Base-by-base conservation (phyloP, 176 grass and related monocot genomes). In the Melocanna baccifera region DNA sequence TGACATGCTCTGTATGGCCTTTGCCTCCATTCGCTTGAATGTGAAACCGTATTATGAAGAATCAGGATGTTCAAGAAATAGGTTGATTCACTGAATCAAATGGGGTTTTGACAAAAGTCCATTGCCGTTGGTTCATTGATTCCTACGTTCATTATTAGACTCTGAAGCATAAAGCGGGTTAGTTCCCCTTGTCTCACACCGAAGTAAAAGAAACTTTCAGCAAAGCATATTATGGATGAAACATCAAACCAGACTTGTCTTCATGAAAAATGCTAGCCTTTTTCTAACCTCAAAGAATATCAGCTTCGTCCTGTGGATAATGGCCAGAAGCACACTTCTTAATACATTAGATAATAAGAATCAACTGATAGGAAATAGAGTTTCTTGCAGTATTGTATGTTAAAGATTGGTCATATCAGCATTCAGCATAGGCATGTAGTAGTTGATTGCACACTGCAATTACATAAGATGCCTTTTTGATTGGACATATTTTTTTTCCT, bases 261-360 rank as follows among this genome's bases (percentile, higher is more conserved):
- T 7, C 69, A 28, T 78, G 18, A 22, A 53, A 28, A 7, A 5
- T 64, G 56, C 59, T 25, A 25, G 29, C 16, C 9, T 22, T 62
- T 83, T 0, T 41, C 39, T 1, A 59, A 40, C 18, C 22, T 68
- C 4, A 50, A 50, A 14, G 2, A 69, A 43, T 56, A 26, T 15
- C 57, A 57, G 66, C 37, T 36, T 46, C 9, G 19, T 66, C 59
- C 52, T 65, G 18, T 12, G 4, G 25, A 77, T 69, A 52, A 16
- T 74, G 11, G 11, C 41, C 11, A 77, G 65, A 71, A 42, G 32
- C 43, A 52, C 2, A 46, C 29, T 46, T 47, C 29, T 46, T 47
- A 46, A 75, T 67, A 40, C 9, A 71, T 61, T 46, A 61, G 41
- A 79, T 45, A 5, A 76, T 26, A 85, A 46, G 19, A 85, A 30